Conservation (phyloP, 257 asterid genomes). For the Hygrophila difformis region DNA sequence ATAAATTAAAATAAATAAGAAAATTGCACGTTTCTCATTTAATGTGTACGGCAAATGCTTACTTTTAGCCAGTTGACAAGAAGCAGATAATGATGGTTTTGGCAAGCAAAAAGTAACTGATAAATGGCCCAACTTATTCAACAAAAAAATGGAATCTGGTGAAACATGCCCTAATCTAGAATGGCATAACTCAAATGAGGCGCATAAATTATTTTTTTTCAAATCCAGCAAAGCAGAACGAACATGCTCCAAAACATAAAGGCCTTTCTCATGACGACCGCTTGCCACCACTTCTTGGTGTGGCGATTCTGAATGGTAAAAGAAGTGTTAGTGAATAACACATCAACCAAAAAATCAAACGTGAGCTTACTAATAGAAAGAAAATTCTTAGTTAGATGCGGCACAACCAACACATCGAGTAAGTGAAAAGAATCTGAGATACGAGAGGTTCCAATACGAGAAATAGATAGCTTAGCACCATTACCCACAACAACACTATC, state of each 20-base stretch:
- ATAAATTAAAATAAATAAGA: too few relatives aligned
- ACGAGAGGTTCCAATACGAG: neutral
- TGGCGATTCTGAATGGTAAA: too few relatives aligned
- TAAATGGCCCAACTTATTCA: neutral
- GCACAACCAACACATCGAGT: neutral
- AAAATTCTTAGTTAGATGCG: too few relatives aligned
- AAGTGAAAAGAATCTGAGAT: too few relatives aligned
- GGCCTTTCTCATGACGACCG: neutral
- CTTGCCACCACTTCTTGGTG: neutral
- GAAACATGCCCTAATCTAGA: too few relatives aligned
- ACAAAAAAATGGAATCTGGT: neutral
- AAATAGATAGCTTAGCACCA: neutral
- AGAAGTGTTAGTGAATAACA: neutral
- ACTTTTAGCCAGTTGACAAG: too few relatives aligned
- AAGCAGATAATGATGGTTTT: neutral
- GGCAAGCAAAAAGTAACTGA: neutral
- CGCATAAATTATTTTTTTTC: neutral
- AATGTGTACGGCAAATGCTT: neutral
- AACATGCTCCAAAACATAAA: constrained; percentile 1
- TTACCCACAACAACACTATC: neutral
- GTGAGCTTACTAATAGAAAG: neutral
- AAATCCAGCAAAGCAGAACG: neutral
- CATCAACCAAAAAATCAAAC: neutral
- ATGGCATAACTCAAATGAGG: too few relatives aligned
- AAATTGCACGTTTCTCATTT: neutral